Conservation (phyloP, 2,329 filamentous ascomycete genomes). For the Penicillium italicum region DNA sequence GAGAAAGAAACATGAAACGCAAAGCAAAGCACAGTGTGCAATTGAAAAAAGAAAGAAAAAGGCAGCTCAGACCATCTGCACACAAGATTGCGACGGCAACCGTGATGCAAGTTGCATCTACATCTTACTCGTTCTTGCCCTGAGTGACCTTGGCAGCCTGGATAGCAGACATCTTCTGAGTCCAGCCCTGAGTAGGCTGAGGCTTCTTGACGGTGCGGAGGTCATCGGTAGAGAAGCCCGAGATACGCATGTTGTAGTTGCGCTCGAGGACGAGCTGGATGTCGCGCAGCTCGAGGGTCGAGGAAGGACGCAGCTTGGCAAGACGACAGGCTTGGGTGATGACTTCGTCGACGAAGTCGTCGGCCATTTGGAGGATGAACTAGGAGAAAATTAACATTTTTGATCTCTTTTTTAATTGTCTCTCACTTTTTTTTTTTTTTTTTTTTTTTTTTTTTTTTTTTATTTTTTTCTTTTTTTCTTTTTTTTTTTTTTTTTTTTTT, state of each 20-base stretch:
- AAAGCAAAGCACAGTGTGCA: not conserved
- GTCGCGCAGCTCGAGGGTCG: conserved; percentile 83
- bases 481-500: no score
- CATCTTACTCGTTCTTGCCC: conserved; percentile 39
- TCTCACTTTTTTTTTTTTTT: no score
- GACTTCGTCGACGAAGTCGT: conserved; percentile 92
- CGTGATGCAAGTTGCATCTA: not conserved
- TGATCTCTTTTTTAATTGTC: not conserved
- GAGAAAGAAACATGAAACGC: not conserved
- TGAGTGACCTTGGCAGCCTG: conserved; percentile 77
- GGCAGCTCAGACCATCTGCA: not conserved
- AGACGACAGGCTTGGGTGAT: conserved; percentile 83
- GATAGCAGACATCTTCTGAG: conserved; percentile 94
- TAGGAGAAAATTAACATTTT: conserved; percentile 36
- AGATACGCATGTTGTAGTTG: conserved; percentile 86
- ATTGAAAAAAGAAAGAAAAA: no score
- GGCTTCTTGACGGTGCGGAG: conserved; percentile 91
- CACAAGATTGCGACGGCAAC: not conserved
- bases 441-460: no score
- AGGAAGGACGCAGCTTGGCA: conserved; percentile 86
- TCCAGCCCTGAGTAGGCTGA: conserved; percentile 83
- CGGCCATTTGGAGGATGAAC: conserved; percentile 83
- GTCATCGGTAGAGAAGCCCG: conserved; percentile 91
- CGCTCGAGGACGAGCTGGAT: conserved; percentile 79
- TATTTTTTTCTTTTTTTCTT: no score